These are phyloP conservation scores for Malus sieversii DNA, from an alignment of 306 rosid species.

Conservation along the genomic window DNA sequence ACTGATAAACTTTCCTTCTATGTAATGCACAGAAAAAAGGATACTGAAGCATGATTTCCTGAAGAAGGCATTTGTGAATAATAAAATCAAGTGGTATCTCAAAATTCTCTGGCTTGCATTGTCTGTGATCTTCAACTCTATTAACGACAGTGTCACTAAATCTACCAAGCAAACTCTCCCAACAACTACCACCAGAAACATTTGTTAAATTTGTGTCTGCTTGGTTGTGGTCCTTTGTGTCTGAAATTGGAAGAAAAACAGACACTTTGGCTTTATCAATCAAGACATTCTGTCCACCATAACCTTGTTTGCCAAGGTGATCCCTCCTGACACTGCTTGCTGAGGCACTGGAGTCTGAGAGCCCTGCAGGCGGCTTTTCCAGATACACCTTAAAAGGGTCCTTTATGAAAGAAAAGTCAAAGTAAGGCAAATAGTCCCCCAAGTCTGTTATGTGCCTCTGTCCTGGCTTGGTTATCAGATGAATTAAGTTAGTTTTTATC, in stretches of 20 bases:
- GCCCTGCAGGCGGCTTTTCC: conserved; percentile 31
- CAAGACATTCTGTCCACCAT: conserved; percentile 23
- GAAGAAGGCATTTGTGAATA: conserved; percentile 80
- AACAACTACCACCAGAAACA: conserved; percentile 76
- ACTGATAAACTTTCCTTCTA: neutral
- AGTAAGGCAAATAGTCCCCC: conserved; percentile 41
- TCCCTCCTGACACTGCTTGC: conserved; percentile 22
- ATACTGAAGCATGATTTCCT: conserved; percentile 94
- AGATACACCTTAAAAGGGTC: conserved; percentile 65
- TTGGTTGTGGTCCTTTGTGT: conserved; percentile 22
- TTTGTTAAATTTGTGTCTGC: conserved; percentile 14
- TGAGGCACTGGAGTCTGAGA: conserved; percentile 21
- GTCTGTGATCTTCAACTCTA: conserved; percentile 32
- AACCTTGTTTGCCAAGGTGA: conserved; percentile 22
- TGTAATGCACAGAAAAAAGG: conserved; percentile 34
- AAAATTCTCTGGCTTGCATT: conserved; percentile 31
- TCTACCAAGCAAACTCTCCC: conserved; percentile 73
- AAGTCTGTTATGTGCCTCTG: conserved; percentile 25
- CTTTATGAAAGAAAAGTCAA: conserved; percentile 64
- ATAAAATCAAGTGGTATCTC: conserved; percentile 83
- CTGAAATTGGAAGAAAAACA: conserved; percentile 27
- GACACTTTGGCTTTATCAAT: conserved; percentile 20
- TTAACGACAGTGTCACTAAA: conserved; percentile 23
- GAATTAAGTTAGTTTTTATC: conserved; percentile 44
- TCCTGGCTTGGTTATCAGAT: conserved; percentile 30